Base-by-base conservation (phyloP, 2,329 filamentous ascomycete genomes). In the Thelonectria olida region DNA sequence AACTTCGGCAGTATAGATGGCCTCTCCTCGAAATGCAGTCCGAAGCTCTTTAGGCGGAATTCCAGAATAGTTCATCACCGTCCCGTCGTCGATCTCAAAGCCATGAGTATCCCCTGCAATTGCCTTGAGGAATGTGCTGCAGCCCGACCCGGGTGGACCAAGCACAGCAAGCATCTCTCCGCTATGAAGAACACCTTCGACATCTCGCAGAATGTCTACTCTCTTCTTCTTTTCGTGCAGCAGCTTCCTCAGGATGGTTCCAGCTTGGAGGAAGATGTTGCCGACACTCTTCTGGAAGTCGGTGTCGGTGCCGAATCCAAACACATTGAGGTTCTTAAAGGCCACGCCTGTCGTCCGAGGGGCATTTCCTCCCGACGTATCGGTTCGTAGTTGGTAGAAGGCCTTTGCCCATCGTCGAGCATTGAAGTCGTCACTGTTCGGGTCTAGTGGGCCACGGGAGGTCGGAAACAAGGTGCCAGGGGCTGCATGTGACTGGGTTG, bases 1-100 rank as follows among this genome's bases (percentile, higher is more conserved):
- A 34, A 91, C 89, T 75, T 93, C 91, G 58, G 90, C 90, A 0
- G 90, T 92, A 78, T 93, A 94, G 74, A 94, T 93, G 58, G 90
- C 90, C 77, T 94, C 91, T 60, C 92, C 91, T 22, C 90, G 87
- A 13, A 57, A 61, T 3, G 54, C 53, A 3, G 53, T 61, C 9
- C 48, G 38, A 10, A 61, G 52, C 47, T 61, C 58, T 2, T 19
- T 31, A 7, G 58, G 38, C 17, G 27, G 48, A 2, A 61, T 61
- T 10, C 55, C 54, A 8, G 52, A 83, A 72, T 86, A 87, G 66
- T 85, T 81, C 20, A 86, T 57, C 34, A 68, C 65, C 2, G 68
- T 51, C 0, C 59, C 59, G 4, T 63, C 53, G 10, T 62, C 45
- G n/a, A 71, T 47, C 5, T 67, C 61, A 13, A 69, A 55, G 9